Percentiles rank a stretch among this genome's conserved stretches.
Evolutionary conservation across 2,329 filamentous ascomycete genomes (phyloP).

Genomic region (Chalara sp.): DNA sequence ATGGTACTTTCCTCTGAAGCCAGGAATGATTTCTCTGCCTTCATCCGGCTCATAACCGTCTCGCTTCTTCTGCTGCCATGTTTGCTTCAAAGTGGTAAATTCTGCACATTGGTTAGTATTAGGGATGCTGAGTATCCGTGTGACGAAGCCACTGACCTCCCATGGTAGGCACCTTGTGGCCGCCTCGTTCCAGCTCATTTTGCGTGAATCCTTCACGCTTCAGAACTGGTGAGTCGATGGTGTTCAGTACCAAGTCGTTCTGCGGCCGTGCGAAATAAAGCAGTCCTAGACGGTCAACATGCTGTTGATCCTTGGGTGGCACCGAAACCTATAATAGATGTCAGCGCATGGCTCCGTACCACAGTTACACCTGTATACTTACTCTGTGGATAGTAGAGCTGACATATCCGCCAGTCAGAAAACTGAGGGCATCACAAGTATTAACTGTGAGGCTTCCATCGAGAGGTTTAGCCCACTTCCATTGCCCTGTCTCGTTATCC

Average conservation of each 20-base stretch:
- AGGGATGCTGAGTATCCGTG: too few species aligned
- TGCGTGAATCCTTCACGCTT: constrained; percentile 13
- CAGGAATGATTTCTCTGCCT: too few species aligned
- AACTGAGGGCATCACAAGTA: constrained; percentile 40
- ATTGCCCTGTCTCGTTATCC: constrained; percentile 34
- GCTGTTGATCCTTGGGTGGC: constrained; percentile 26
- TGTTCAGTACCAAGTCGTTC: constrained; percentile 11
- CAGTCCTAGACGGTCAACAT: constrained; percentile 34
- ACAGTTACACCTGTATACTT: too few species aligned
- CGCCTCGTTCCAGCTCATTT: too few species aligned
- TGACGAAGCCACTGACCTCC: too few species aligned
- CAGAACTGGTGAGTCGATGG: constrained; percentile 24
- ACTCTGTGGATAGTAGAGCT: constrained; percentile 7
- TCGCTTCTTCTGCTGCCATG: too few species aligned
- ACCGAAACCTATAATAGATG: constrained; percentile 10
- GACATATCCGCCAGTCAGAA: constrained; percentile 40
- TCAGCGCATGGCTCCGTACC: too few species aligned
- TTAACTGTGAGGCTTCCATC: constrained; percentile 46
- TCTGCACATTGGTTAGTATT: too few species aligned
- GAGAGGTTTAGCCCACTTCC: constrained; percentile 44
- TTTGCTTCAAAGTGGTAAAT: too few species aligned
- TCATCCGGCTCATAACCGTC: too few species aligned
- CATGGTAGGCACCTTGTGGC: too few species aligned
- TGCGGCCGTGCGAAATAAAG: constrained; percentile 34
- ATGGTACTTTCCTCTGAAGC: too few species aligned